phyloP scores from a whole-genome alignment of 768 basidiomycete species.

The Tricholoma saponaceum region DNA sequence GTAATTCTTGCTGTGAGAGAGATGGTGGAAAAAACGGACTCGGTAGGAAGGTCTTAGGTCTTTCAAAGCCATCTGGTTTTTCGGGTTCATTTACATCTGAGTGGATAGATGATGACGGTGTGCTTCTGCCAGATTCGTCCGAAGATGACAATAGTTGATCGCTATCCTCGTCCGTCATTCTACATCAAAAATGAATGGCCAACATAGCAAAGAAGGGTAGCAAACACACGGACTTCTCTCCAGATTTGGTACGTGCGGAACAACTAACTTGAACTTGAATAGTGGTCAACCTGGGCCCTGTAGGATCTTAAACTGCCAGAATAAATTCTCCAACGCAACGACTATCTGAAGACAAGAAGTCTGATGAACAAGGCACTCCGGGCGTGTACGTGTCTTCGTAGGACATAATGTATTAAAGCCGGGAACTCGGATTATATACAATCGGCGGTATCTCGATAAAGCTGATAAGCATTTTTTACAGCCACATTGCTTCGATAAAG shows the following conservation, averaged over 20 bases:
- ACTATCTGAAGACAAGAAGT: no score
- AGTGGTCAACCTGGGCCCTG: no score
- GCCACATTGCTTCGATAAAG: neutral
- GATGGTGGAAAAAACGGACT: neutral
- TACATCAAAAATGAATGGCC: neutral
- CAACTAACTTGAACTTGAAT: no score
- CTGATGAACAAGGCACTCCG: no score
- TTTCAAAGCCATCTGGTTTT: neutral
- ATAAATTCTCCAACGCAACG: no score
- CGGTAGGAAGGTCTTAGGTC: neutral
- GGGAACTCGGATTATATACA: no score
- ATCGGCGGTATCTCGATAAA: no score
- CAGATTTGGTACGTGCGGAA: no score
- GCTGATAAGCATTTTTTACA: neutral
- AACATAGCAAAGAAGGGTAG: neutral
- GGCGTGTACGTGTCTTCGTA: no score
- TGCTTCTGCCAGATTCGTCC: neutral
- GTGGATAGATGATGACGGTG: neutral
- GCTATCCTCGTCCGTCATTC: neutral
- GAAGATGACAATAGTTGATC: neutral
- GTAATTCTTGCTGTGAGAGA: neutral
- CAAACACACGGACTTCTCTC: neutral
- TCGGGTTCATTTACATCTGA: neutral
- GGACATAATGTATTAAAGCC: no score
- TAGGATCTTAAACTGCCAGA: no score